Conservation (phyloP, 2,329 filamentous ascomycete genomes). For the Triangularia verruculosa region DNA sequence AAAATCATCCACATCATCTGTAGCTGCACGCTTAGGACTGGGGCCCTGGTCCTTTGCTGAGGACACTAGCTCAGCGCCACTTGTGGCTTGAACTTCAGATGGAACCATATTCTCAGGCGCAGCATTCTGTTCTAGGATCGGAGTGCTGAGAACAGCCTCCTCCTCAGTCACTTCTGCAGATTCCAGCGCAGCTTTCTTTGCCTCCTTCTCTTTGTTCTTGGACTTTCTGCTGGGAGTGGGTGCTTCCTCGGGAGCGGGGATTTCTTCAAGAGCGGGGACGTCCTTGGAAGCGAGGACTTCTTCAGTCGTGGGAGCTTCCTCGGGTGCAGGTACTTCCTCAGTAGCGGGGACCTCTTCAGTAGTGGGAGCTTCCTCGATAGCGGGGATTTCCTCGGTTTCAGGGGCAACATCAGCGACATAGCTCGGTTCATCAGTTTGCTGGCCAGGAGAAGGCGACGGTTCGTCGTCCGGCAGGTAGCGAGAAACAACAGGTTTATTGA, state of each 20-base stretch:
- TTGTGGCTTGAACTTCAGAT: not conserved
- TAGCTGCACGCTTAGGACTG: not conserved
- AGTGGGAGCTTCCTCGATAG: not conserved
- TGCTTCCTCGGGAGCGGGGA: not conserved
- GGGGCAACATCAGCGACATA: not conserved
- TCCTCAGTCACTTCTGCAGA: conserved; percentile 36
- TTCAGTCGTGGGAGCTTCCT: not conserved
- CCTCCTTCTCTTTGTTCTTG: conserved; percentile 42
- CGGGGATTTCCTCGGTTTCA: not conserved
- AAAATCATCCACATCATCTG: not conserved
- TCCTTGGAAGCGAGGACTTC: not conserved
- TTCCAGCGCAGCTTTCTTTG: conserved; percentile 36
- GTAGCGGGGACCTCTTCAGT: not conserved
- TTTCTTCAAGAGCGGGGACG: not conserved
- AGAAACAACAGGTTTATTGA: conserved; percentile 2
- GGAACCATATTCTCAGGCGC: not conserved
- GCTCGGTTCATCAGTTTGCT: not conserved
- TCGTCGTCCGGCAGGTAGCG: conserved; percentile 1
- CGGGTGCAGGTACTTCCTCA: not conserved
- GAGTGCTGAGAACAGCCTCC: not conserved
- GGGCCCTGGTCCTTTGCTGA: not conserved
- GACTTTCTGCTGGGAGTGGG: conserved; percentile 27
- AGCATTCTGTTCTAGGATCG: not conserved
- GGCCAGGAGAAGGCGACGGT: not conserved
- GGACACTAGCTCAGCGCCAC: not conserved